Conservation (phyloP, 2,329 filamentous ascomycete genomes). For the Phialemoniopsis sp. region DNA sequence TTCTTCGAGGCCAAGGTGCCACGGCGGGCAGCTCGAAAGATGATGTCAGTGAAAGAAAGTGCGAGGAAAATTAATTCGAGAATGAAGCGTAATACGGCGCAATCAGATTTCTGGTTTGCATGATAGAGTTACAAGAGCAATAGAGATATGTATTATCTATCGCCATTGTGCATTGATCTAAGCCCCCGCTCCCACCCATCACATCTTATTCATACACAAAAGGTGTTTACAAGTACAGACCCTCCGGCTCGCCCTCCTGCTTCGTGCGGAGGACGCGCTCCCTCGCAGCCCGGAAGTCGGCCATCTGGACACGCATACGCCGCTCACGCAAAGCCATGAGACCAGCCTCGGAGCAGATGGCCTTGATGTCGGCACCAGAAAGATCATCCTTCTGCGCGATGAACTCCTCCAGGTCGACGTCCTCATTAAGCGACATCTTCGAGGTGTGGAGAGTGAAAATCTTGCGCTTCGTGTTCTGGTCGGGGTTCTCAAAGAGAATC, state of each 20-base stretch:
- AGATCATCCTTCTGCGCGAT: constrained; percentile 98
- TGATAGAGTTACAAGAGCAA: too few species aligned
- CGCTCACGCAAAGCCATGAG: constrained; percentile 90
- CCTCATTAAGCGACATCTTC: constrained; percentile 95
- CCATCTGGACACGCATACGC: constrained; percentile 98
- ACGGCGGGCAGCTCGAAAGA: too few species aligned
- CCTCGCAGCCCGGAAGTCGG: constrained; percentile 87
- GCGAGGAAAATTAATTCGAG: too few species aligned
- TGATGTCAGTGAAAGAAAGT: too few species aligned
- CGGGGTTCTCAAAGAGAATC: constrained; percentile 69
- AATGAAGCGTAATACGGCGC: too few species aligned
- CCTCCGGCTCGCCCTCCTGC: constrained; percentile 96
- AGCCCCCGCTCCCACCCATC: not conserved
- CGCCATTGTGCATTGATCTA: constrained; percentile 1
- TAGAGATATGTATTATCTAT: too few species aligned
- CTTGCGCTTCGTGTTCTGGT: constrained; percentile 92
- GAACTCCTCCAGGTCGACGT: constrained; percentile 98
- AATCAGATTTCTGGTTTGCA: too few species aligned
- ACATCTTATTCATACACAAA: not conserved
- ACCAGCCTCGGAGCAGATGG: constrained; percentile 96
- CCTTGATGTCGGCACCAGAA: constrained; percentile 96
- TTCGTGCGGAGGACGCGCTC: constrained; percentile 97
- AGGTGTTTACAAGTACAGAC: constrained; percentile 81
- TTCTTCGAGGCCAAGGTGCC: too few species aligned
- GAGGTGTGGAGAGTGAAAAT: constrained; percentile 97